Evolutionary conservation across 345 rosid species (phyloP).

Genomic region (Brassica nigra): DNA sequence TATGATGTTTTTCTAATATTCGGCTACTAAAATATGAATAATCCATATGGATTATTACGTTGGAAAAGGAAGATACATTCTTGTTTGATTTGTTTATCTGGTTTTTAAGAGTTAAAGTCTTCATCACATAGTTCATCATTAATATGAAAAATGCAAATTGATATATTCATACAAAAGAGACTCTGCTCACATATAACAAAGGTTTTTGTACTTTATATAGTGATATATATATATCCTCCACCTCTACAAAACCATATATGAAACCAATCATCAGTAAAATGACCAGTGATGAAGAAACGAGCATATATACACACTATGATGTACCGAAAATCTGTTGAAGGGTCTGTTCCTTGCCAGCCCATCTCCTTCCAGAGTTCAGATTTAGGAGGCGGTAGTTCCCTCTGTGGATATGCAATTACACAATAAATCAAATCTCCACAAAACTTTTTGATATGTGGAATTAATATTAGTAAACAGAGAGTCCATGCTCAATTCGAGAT

Average conservation of each 20-base stretch:
- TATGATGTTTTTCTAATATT: not conserved
- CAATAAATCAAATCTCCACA: not conserved
- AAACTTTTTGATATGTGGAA: not conserved
- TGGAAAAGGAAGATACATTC: too few relatives aligned
- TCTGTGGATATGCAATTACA: constrained; percentile 55
- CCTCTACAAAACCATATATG: constrained; percentile 58
- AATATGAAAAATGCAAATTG: too few relatives aligned
- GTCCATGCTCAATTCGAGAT: constrained; percentile 67
- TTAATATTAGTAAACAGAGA: not conserved
- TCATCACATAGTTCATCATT: too few relatives aligned
- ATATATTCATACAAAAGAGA: too few relatives aligned
- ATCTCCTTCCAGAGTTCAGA: constrained; percentile 96
- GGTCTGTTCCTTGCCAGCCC: constrained; percentile 99
- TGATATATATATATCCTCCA: constrained; percentile 70
- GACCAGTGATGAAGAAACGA: not conserved
- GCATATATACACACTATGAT: not conserved
- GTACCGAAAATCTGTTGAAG: constrained; percentile 97
- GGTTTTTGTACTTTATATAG: too few relatives aligned
- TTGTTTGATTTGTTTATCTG: too few relatives aligned
- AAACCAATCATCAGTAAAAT: constrained; percentile 3
- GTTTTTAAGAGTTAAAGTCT: too few relatives aligned
- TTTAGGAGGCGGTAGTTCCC: constrained; percentile 83
- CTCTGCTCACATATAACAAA: too few relatives aligned
- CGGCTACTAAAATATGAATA: not conserved
- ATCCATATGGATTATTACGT: not conserved